A percentile compares a stretch with the other conserved stretches of the same genome.
phyloP scores from a whole-genome alignment of 495 filamentous ascomycete species.

The Talaromyces stipitatus region DNA sequence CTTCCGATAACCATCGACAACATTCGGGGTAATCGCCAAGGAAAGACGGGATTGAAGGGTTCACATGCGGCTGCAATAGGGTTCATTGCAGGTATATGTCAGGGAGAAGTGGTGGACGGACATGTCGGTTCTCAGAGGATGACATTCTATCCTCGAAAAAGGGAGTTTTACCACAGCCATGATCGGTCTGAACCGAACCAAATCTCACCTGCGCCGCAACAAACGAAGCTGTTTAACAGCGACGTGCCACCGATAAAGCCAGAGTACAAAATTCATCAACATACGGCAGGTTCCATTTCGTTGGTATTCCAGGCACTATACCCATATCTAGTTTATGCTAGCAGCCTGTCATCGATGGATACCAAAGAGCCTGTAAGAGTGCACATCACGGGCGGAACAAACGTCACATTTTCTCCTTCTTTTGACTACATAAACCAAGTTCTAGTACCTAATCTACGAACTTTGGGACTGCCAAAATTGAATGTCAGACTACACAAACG shows the following conservation, averaged over 20 bases:
- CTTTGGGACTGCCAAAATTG: conserved; percentile 52
- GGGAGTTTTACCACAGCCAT: background rate
- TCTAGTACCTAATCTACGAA: conserved; percentile 59
- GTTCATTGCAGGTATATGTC: conserved; percentile 57
- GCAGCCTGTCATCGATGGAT: conserved; percentile 18
- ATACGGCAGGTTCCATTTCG: conserved; percentile 40
- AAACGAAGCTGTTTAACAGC: background rate
- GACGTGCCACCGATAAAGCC: conserved; percentile 8
- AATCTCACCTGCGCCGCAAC: background rate
- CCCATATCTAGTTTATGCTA: conserved; percentile 63
- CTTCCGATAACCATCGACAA: conserved; percentile 57
- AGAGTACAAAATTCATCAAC: conserved; percentile 25
- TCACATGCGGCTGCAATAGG: conserved; percentile 66
- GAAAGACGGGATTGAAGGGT: conserved; percentile 57
- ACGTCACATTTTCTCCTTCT: conserved; percentile 62
- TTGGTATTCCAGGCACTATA: conserved; percentile 80
- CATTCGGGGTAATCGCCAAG: conserved; percentile 61
- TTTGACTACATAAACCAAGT: conserved; percentile 75
- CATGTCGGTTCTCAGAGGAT: conserved; percentile 46
- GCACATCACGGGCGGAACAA: conserved; percentile 70
- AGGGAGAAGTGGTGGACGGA: conserved; percentile 48
- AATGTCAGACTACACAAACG: conserved; percentile 47
- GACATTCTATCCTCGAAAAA: conserved; percentile 37
- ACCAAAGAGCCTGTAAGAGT: conserved; percentile 39
- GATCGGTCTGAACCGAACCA: background rate